phyloP scores from a whole-genome alignment of 208 protist genomes.

The Crithidia expoeki region DNA sequence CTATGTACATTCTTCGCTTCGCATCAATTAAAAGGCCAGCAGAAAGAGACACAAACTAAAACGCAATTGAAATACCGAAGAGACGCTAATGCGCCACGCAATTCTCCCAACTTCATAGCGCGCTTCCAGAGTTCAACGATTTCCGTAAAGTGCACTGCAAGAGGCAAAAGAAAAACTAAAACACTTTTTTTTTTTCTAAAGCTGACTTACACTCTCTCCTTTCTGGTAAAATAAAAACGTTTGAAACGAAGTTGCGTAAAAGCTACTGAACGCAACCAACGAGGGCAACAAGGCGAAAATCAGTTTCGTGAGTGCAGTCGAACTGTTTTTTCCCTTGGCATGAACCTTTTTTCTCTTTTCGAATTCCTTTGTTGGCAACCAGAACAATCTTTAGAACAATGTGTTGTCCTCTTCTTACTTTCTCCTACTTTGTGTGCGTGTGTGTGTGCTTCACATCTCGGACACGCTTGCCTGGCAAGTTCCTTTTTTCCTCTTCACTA shows the following conservation, averaged over 20 bases:
- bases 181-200: not conserved
- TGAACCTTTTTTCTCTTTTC: too few relatives aligned
- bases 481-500: conserved; percentile 3
- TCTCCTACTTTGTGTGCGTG: conserved; percentile 18
- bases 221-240: too few relatives aligned
- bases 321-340: too few relatives aligned
- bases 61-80: not conserved
- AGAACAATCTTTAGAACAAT: not conserved
- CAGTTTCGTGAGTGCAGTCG: too few relatives aligned
- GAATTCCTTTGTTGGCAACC: not conserved
- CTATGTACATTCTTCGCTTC: too few relatives aligned
- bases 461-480: not conserved
- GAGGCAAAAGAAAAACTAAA: not conserved
- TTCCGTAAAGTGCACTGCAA: not conserved
- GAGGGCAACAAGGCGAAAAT: too few relatives aligned
- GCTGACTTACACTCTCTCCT: not conserved
- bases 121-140: not conserved
- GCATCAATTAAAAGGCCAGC: too few relatives aligned
- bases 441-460: not conserved
- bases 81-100: not conserved
- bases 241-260: too few relatives aligned
- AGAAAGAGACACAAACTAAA: too few relatives aligned
- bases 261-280: too few relatives aligned
- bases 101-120: conserved; percentile 3
- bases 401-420: not conserved